A percentile compares a stretch with the other conserved stretches of the same genome.
Evolutionary conservation across 2,329 filamentous ascomycete genomes (phyloP).

Genomic region (Cytospora mali): DNA sequence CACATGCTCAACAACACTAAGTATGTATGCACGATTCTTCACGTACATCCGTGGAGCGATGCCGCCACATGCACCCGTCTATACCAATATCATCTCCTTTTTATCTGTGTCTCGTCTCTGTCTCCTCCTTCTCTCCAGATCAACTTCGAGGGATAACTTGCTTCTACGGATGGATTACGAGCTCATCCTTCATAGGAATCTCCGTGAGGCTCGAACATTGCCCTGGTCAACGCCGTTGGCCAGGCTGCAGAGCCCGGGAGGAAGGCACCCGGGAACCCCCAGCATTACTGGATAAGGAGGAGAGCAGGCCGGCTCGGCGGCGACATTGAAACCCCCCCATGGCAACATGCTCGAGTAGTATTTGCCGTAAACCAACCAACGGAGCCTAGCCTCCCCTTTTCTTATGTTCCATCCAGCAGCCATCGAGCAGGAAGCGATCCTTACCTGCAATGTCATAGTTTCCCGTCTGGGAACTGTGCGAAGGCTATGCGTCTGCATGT

Average conservation of each 20-base stretch:
- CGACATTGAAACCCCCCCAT: conserved; percentile 17
- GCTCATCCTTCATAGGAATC: not conserved
- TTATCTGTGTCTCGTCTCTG: not conserved
- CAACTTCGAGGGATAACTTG: conserved; percentile 14
- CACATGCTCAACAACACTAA: not conserved
- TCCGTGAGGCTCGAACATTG: not conserved
- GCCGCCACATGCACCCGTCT: not conserved
- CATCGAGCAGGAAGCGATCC: conserved; percentile 15
- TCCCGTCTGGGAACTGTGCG: conserved; percentile 1
- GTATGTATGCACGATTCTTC: too few relatives aligned
- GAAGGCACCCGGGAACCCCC: not conserved
- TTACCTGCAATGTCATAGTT: conserved; percentile 1
- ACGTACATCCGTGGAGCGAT: conserved; percentile 8
- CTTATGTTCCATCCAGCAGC: conserved; percentile 20
- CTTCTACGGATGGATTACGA: conserved; percentile 9
- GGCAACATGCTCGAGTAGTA: conserved; percentile 4
- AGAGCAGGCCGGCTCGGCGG: conserved; percentile 16
- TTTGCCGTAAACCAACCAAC: conserved; percentile 28
- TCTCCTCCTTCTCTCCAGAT: not conserved
- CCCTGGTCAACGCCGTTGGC: conserved; percentile 27
- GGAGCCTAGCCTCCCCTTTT: conserved; percentile 9
- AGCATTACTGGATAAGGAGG: conserved; percentile 6
- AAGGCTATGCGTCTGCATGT: conserved; percentile 9
- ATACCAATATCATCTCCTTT: not conserved
- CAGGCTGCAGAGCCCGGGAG: conserved; percentile 23